Evolutionary conservation across 208 protist genomes (phyloP), one percentile per base, ranked within the genome.

Genomic region (Acanthamoeba divionensis): DNA sequence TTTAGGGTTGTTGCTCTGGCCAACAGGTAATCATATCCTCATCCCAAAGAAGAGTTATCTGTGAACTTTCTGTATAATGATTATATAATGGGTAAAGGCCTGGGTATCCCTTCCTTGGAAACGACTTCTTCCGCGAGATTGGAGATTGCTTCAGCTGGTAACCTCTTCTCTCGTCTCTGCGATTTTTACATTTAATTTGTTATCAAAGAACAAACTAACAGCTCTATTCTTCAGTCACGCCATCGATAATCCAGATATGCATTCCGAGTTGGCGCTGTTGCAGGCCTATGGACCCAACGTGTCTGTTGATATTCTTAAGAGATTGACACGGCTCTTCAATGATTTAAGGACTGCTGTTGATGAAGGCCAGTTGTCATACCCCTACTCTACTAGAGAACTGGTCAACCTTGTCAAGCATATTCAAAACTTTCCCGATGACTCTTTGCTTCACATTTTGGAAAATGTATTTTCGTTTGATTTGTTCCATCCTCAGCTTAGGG

Each of bases 341-440:
- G 63, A 65, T 41, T 24, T 75, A 38, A 29, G 65, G 0, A 10
- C 75, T 21, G 24, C 65, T 36, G 69, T 85, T 3, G 73, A 88
- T 24, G 89, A 63, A 57, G 97, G 98, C n/a, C 92, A 94, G 65
- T 91, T 98, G 26, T 92, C 95, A 31, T 95, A 95, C 91, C 94
- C 94, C 6, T 93, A 93, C 65, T 91, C 69, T 5, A 85, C 67
- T 18, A 52, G 97, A 38, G 97, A 98, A 93, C 94, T 98, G 29
- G 98, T 98, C 48, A 96, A 96, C 29, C 95, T 99, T 55, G 97
- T 98, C 55, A 95, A 96, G 77, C 98, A 98, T 91, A 90, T 98
- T 62, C 83, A 97, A 21, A 82, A 79, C 15, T 98, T 95, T 83
- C 97, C 97, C 31, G 91, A 96, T 69, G 97, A 98, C 85, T 62